A percentile compares a stretch with the other conserved stretches of the same genome.
Evolutionary conservation across 140 eudicot species (phyloP).

Genomic region (Bidens hawaiensis): DNA sequence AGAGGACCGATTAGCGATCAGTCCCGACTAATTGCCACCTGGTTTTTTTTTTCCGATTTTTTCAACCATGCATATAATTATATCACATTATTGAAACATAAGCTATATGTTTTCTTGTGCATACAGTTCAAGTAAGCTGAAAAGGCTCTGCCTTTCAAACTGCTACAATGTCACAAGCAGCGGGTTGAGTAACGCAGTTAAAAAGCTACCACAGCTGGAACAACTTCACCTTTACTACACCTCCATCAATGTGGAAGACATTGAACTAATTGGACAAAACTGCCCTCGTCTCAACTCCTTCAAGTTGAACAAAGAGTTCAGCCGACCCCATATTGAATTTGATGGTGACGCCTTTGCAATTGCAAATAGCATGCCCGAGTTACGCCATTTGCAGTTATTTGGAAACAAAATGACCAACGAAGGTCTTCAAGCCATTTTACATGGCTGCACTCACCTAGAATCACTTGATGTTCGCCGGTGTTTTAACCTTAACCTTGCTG

Average conservation of each 20-base stretch:
- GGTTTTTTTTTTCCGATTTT: too few relatives aligned
- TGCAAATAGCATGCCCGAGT: constrained; percentile 56
- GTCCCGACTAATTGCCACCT: too few relatives aligned
- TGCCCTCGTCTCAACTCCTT: constrained; percentile 57
- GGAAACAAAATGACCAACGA: constrained; percentile 47
- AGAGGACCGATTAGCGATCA: too few relatives aligned
- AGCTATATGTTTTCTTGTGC: constrained; percentile 4
- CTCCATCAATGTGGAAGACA: constrained; percentile 18
- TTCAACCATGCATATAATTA: not conserved
- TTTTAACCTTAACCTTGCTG: constrained; percentile 30
- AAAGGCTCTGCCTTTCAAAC: constrained; percentile 31
- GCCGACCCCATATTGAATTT: constrained; percentile 12
- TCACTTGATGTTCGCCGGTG: constrained; percentile 60
- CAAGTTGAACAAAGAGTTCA: constrained; percentile 32
- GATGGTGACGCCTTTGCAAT: constrained; percentile 51
- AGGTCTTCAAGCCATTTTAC: constrained; percentile 53
- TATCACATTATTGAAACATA: constrained; percentile 1
- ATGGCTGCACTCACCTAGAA: constrained; percentile 51
- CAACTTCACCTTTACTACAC: constrained; percentile 39
- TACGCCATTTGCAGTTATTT: constrained; percentile 51
- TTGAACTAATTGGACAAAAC: constrained; percentile 32
- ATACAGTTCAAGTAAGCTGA: constrained; percentile 45
- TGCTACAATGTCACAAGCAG: constrained; percentile 23
- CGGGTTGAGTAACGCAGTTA: constrained; percentile 22
- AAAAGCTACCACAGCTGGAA: constrained; percentile 44